Percentiles rank a stretch among this genome's conserved stretches.
Conservation (phyloP, 495 filamentous ascomycete species). For the Penicillium canariense region DNA sequence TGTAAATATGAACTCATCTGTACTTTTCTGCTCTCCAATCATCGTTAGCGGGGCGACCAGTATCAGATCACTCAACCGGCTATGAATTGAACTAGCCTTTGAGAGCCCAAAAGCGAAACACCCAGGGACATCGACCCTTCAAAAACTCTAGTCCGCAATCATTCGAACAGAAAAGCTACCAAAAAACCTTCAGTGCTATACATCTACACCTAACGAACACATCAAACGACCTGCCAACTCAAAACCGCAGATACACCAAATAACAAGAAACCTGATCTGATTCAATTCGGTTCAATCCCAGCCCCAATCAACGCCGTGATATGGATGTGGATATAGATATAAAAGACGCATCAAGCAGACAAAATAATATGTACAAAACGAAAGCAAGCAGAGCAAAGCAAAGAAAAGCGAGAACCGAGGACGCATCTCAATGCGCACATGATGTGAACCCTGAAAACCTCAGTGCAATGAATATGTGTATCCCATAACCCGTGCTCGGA, state of each 20-base stretch:
- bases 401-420: neutral
- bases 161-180: too few relatives aligned
- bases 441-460: neutral
- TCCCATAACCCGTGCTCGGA: neutral
- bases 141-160: too few relatives aligned
- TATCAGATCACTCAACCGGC: too few relatives aligned
- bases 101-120: too few relatives aligned
- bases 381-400: neutral
- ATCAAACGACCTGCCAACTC: too few relatives aligned
- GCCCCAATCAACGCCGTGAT: constrained; percentile 3
- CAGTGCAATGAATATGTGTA: neutral
- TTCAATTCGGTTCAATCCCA: neutral
- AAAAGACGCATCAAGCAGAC: neutral
- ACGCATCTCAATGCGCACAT: constrained; percentile 1
- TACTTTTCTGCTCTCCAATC: too few relatives aligned
- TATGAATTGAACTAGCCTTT: too few relatives aligned
- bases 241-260: neutral
- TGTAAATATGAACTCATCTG: too few relatives aligned
- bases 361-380: constrained; percentile 1
- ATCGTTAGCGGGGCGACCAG: too few relatives aligned
- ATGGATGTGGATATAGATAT: constrained; percentile 5
- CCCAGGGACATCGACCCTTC: too few relatives aligned
- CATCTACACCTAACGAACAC: too few relatives aligned
- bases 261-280: neutral
- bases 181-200: neutral